Base-by-base conservation (phyloP, 345 rosid genomes). In the Schrenkiella parvula region DNA sequence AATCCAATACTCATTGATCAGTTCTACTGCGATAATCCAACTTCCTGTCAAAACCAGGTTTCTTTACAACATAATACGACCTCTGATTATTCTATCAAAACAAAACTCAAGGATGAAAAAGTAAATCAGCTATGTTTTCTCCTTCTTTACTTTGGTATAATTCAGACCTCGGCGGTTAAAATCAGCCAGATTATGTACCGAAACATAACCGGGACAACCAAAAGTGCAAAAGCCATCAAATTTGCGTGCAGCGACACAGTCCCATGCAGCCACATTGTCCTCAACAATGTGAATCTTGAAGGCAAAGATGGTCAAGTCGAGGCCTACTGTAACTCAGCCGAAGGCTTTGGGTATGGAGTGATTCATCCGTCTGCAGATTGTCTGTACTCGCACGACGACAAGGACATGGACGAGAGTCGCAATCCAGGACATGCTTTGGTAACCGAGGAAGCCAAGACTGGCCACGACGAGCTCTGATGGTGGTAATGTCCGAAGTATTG, bases 1-100 rank as follows among this genome's bases (percentile, higher is more conserved):
- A 92, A 95, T 72, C 99, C 96, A 3, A 90, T 92, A 67, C 85
- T 95, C 69, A 95, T 95, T 13, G 99, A 95, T 73, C 98, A 95
- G 66, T 95, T 92, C 93, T 95, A 95, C 80, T 95, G 99, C 42
- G 99, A 95, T 83, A 88, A 95, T 23, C 95, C 97, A 18, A 66
- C 51, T 64, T 5, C 80, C 17, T 95, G 99, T 81, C 82, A 78
- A 77, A 95, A 92, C 78, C 97, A 90, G 98, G 98, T 92, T 41
- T 48, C 62, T 6, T 39, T 48, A n/a, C 21, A 10, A 19, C 55
- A 35, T 32, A 43, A 17, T 17, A 55, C 52, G 48, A 26, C 28
- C 37, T 53, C 12, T 54, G 70, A 72, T 31, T 48, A 26, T 44
- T 44, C 32, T 17, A 28, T 65, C 28, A 44, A 64, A 17, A 28